Base-by-base conservation (phyloP, 2,329 filamentous ascomycete species). In the Aspergillus aculeatinus region DNA sequence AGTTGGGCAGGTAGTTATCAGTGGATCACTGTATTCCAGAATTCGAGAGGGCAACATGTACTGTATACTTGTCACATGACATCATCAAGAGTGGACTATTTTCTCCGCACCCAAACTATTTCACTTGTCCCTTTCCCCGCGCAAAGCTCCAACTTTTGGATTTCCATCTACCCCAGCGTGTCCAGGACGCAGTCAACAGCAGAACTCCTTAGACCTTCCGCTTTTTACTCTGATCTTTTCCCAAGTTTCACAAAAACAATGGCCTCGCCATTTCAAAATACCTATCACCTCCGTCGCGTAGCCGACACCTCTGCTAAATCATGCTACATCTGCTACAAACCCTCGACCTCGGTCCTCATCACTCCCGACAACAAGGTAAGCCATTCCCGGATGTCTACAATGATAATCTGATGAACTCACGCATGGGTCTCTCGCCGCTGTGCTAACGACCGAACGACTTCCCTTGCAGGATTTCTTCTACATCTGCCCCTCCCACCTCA, bases 301-400 rank as follows among this genome's bases (percentile, higher is more conserved):
- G 92, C 92, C 12, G 92, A 96, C 31, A 85, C 87, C n/a, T 85
- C 89, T 1, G 85, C 91, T 12, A 96, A 91, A 77, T 83, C 91
- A 53, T 99, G 95, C 77, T 89, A 92, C 76, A 87, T 98, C 64
- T 98, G 95, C 82, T 96, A 89, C 81, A 96, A 95, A 77, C 89
- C 90, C 9, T 92, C 89, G 60, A 87, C 88, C 6, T 96, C 89
- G 65, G 94, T 98, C 19, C 81, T 99, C 57, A 91, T 96, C 67
- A 96, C 92, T 9, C 86, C 90, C 0, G 92, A 96, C 70, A 93
- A 91, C 70, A 95, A 94, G 86, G 93, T 95, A 68, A 54, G 57
- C 29, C 10, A 14, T 50, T 21, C 50, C n/a, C 21, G 14, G 33
- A 16, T 35, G 33, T 12, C 33, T 12, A 12, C 4, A 5, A 35